phyloP scores from a whole-genome alignment of 139 green algal genomes.

The Spirogloea muscicola region DNA sequence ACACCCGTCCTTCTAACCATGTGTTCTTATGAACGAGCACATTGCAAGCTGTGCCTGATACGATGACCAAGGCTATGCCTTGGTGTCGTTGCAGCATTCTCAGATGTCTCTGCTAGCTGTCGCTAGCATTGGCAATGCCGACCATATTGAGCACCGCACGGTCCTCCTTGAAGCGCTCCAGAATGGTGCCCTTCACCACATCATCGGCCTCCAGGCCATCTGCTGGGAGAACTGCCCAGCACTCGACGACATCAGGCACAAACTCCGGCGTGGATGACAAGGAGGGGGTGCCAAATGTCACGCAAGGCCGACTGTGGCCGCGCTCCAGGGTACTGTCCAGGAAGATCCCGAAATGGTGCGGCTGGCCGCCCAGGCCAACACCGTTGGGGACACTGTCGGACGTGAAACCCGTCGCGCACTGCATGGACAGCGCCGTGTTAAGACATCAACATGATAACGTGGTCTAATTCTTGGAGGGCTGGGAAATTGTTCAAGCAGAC shows the following conservation, averaged over 20 bases:
- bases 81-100: too few relatives aligned
- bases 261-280: constrained; percentile 22
- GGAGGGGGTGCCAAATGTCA: constrained; percentile 28
- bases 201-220: neutral
- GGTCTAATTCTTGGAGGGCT: neutral
- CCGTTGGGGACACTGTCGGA: constrained; percentile 42
- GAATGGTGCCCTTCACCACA: constrained; percentile 11
- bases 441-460: too few relatives aligned
- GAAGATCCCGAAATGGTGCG: constrained; percentile 29
- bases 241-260: constrained; percentile 17
- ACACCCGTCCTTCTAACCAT: too few relatives aligned
- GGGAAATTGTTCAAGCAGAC: constrained; percentile 1
- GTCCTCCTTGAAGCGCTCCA: constrained; percentile 43
- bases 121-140: constrained; percentile 20
- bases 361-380: constrained; percentile 30
- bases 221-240: constrained; percentile 18
- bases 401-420: constrained; percentile 17
- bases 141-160: constrained; percentile 30
- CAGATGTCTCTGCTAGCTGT: too few relatives aligned
- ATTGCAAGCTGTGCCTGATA: too few relatives aligned
- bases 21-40: too few relatives aligned
- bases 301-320: constrained; percentile 12
- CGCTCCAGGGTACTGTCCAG: constrained; percentile 13
- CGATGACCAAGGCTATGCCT: too few relatives aligned
- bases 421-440: too few relatives aligned